Evolutionary conservation across 2,329 filamentous ascomycete genomes (phyloP).

Genomic region (Colletotrichum limetticola): DNA sequence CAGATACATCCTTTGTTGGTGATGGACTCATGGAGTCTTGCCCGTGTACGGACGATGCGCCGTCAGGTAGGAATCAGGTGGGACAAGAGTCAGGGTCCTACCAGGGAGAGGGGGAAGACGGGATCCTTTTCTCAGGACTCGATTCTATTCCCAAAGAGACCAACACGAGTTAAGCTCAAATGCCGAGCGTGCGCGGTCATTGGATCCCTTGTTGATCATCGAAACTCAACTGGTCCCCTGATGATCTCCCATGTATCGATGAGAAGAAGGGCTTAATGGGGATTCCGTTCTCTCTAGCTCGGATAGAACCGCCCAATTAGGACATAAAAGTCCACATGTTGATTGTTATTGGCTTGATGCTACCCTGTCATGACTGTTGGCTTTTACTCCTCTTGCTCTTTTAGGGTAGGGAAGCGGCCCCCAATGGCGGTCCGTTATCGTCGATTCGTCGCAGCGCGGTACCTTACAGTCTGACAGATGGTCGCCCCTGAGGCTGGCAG

Average conservation of each 20-base stretch:
- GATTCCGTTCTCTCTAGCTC: background rate
- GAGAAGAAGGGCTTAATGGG: background rate
- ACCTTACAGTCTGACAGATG: constrained; percentile 4
- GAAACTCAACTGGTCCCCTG: background rate
- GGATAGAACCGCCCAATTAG: constrained; percentile 12
- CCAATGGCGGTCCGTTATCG: constrained; percentile 20
- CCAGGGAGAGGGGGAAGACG: background rate
- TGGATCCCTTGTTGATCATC: background rate
- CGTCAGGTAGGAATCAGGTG: constrained; percentile 30
- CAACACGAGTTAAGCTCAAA: background rate
- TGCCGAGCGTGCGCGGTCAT: background rate
- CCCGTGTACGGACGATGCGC: background rate
- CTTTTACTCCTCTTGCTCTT: background rate
- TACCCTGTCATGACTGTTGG: background rate
- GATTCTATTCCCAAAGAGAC: background rate
- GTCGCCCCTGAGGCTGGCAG: constrained; percentile 8
- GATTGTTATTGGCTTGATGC: background rate
- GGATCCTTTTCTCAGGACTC: background rate
- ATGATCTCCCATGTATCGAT: background rate
- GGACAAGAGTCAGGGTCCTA: background rate
- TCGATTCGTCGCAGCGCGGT: background rate
- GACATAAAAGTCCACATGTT: background rate
- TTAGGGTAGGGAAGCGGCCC: background rate
- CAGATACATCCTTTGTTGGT: background rate
- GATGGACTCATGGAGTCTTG: constrained; percentile 21